Percentiles rank a stretch among this genome's conserved stretches.
Conservation (phyloP, 108 stramenopile species). For the Fistulifera pelliculosa region DNA sequence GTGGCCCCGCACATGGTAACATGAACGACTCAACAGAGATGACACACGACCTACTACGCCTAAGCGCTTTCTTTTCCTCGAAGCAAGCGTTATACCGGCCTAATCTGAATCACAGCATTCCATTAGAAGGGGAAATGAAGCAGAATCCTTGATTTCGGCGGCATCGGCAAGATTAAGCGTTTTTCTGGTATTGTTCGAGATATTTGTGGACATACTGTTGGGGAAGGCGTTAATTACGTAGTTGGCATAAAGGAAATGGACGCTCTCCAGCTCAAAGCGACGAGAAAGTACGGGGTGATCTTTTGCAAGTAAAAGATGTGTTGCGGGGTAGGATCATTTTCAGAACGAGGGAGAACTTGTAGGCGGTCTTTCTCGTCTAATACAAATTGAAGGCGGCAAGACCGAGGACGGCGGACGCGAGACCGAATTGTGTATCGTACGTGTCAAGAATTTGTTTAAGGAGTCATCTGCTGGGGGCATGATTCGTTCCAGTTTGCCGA, state of each 20-base stretch:
- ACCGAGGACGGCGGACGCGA: too few relatives aligned
- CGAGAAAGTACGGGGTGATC: constrained; percentile 37
- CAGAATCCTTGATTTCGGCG: background rate
- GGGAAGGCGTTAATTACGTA: background rate
- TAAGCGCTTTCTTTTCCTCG: too few relatives aligned
- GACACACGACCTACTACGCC: too few relatives aligned
- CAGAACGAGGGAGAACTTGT: constrained; percentile 35
- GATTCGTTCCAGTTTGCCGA: constrained; percentile 20
- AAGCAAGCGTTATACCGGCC: too few relatives aligned
- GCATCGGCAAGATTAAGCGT: constrained; percentile 10
- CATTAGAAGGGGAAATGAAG: too few relatives aligned
- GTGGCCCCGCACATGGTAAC: background rate
- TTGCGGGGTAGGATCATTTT: constrained; percentile 27
- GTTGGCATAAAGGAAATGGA: constrained; percentile 17
- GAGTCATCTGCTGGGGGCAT: constrained; percentile 1
- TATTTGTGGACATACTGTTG: constrained; percentile 3
- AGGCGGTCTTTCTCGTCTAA: constrained; percentile 13
- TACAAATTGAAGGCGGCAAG: background rate
- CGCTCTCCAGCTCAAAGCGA: constrained; percentile 26
- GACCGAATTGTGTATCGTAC: constrained; percentile 20
- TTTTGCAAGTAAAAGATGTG: constrained; percentile 32
- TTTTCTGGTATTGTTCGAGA: constrained; percentile 11
- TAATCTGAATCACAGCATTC: too few relatives aligned
- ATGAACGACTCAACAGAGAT: too few relatives aligned
- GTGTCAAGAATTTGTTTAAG: constrained; percentile 40